Evolutionary conservation across 2,329 filamentous ascomycete genomes (phyloP), one percentile per base, ranked within the genome.

Genomic region (Fusarium newnesense): DNA sequence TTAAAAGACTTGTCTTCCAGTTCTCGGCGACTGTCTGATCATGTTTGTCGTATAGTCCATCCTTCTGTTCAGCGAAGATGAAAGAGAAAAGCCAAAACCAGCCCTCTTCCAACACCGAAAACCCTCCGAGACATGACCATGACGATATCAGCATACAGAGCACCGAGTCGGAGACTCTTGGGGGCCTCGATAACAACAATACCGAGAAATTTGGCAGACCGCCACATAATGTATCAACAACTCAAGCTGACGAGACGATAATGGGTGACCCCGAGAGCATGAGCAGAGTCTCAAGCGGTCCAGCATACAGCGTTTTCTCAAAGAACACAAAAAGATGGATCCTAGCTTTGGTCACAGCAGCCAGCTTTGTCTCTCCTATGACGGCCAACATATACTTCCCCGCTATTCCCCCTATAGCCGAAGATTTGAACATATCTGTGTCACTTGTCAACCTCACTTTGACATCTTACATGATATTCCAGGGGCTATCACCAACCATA

Each of bases 391-490:
- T 91, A 52, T 90, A 86, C 75, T 84, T 85, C 56, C 84, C 84
- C 5, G 84, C 83, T 7, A 72, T 85, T 34, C 81, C 81, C 37
- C 78, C 81, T 13, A 79, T 87, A 32, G 79, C 85, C 18, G 61
- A 78, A 16, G 83, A 84, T 60, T 76, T 86, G 3, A 64, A 77
- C 24, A 83, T 86, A 47, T 81, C 81, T 15, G 73, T 81, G 13
- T 78, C 79, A 13, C 78, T 85, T 39, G 80, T 88, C 72, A 87
- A 87, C 75, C 76, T 88, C 58, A 85, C 85, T 12, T 77, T 89
- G 44, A 91, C 89, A 7, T 89, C 89, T 2, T 91, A 89, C 77
- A 89, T 90, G 88, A 85, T 92, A 61, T 84, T 92, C 49, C 90
- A 92, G 78, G 90, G 86, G 24, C 79, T 93, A 4, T 85, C 90